phyloP scores from a whole-genome alignment of 2,329 filamentous ascomycete genomes.

The Pleomassaria siparia region DNA sequence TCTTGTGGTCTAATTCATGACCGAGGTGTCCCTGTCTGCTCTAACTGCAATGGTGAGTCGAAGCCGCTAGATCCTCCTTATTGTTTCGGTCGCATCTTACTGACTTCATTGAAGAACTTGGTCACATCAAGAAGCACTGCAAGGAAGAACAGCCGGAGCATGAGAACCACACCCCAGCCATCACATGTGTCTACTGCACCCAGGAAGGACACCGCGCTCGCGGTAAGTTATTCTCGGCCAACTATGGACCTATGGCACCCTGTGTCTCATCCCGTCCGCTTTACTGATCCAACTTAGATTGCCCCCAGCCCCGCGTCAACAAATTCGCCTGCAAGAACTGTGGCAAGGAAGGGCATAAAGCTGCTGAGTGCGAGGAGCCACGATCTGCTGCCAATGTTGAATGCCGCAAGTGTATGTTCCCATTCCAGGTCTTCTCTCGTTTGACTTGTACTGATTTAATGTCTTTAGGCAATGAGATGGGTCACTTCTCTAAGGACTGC shows the following conservation, averaged over 20 bases:
- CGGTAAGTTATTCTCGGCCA: no score
- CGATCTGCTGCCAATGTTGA: slow-evolving; percentile 59
- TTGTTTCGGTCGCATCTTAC: neutral
- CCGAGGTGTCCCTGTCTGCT: slow-evolving; percentile 61
- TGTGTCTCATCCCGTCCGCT: no score
- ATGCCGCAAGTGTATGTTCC: slow-evolving; percentile 55
- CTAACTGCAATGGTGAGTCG: slow-evolving; percentile 55
- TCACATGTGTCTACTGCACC: slow-evolving; percentile 67
- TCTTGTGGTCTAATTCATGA: slow-evolving; percentile 67
- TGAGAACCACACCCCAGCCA: slow-evolving; percentile 44
- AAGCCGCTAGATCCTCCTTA: slow-evolving; percentile 16
- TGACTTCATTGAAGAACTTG: slow-evolving; percentile 49
- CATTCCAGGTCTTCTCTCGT: neutral
- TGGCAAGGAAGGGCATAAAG: slow-evolving; percentile 49
- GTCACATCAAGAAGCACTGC: slow-evolving; percentile 64
- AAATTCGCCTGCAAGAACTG: slow-evolving; percentile 71
- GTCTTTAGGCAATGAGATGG: slow-evolving; percentile 42
- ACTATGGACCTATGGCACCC: no score
- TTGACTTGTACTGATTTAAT: neutral
- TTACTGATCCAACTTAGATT: no score
- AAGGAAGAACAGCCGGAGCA: slow-evolving; percentile 58
- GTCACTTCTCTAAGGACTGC: slow-evolving; percentile 40
- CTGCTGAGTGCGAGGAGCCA: slow-evolving; percentile 47
- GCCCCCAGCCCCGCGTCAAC: slow-evolving; percentile 57
- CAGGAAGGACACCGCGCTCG: slow-evolving; percentile 66